These are phyloP conservation scores for Paraconiothyrium brasiliense DNA, from an alignment of 2,329 filamentous ascomycete species.

Conservation along the genomic window DNA sequence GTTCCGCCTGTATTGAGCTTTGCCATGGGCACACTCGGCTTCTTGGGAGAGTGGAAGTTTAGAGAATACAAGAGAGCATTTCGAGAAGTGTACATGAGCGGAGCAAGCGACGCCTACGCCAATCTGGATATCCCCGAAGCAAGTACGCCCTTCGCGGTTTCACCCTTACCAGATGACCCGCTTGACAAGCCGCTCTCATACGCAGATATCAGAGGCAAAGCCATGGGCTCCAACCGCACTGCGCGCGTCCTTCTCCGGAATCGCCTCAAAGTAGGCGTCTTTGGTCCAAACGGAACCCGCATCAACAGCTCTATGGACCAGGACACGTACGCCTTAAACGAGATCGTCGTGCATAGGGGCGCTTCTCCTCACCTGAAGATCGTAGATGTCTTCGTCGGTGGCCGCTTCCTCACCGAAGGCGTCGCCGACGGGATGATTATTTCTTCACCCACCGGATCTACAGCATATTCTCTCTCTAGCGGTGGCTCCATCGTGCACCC, in stretches of 20 bases:
- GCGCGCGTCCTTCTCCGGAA: slow-evolving; percentile 88
- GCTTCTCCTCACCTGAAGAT: slow-evolving; percentile 89
- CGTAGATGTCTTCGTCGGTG: slow-evolving; percentile 89
- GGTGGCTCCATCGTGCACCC: slow-evolving; percentile 96
- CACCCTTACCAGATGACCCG: slow-evolving; percentile 68
- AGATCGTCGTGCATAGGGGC: slow-evolving; percentile 92
- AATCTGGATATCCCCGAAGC: slow-evolving; percentile 72
- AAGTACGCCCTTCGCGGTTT: slow-evolving; percentile 74
- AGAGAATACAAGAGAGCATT: slow-evolving; percentile 91
- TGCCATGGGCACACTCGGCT: slow-evolving; percentile 95
- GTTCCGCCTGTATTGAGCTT: slow-evolving; percentile 95
- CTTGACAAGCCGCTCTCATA: slow-evolving; percentile 59
- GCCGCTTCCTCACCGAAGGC: slow-evolving; percentile 89
- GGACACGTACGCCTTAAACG: slow-evolving; percentile 82
- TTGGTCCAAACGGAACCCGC: slow-evolving; percentile 71
- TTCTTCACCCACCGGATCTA: slow-evolving; percentile 92
- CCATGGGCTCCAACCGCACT: slow-evolving; percentile 76
- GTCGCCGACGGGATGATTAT: slow-evolving; percentile 96
- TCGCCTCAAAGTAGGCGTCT: slow-evolving; percentile 85
- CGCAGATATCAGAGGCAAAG: slow-evolving; percentile 80
- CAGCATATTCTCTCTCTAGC: slow-evolving; percentile 91
- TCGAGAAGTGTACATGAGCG: slow-evolving; percentile 89
- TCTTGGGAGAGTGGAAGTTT: slow-evolving; percentile 97
- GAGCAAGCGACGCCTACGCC: slow-evolving; percentile 62
- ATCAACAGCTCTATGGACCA: slow-evolving; percentile 44